Percentiles rank a stretch among this genome's conserved stretches.
Evolutionary conservation across 1,284 basidiomycete genomes (phyloP).

Genomic region (Moesziomyces sp.): DNA sequence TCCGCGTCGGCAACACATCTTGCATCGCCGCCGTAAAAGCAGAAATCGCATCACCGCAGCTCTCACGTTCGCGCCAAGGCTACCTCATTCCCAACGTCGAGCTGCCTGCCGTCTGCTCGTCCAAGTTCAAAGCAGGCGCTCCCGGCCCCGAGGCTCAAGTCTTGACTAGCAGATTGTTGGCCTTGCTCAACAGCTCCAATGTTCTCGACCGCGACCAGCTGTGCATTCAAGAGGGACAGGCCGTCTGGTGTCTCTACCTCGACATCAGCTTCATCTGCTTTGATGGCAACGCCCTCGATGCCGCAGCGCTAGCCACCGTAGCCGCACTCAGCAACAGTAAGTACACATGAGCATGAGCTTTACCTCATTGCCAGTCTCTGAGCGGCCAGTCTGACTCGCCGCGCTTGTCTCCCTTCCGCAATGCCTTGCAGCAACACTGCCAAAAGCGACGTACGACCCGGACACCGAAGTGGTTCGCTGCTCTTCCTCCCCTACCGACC

Average conservation of each 20-base stretch:
- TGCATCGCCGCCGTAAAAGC: slow-evolving; percentile 56
- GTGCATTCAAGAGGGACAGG: slow-evolving; percentile 81
- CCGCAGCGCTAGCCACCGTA: slow-evolving; percentile 85
- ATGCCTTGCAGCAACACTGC: slow-evolving; percentile 69
- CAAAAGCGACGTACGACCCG: slow-evolving; percentile 78
- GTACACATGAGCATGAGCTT: slow-evolving; percentile 60
- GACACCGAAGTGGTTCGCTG: slow-evolving; percentile 77
- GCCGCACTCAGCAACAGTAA: slow-evolving; percentile 84
- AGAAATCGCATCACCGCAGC: slow-evolving; percentile 43
- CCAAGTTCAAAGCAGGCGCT: slow-evolving; percentile 92
- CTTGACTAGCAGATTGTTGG: slow-evolving; percentile 70
- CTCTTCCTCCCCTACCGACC: slow-evolving; percentile 71
- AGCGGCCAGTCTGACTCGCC: background rate
- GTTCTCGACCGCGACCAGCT: slow-evolving; percentile 76
- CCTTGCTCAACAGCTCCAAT: slow-evolving; percentile 70
- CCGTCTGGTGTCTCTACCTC: slow-evolving; percentile 90
- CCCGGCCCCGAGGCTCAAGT: slow-evolving; percentile 70
- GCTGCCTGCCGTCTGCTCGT: slow-evolving; percentile 88
- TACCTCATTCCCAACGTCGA: slow-evolving; percentile 79
- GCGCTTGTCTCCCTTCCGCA: background rate
- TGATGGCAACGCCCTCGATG: slow-evolving; percentile 94
- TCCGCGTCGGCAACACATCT: slow-evolving; percentile 44
- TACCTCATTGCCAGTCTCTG: too few species aligned
- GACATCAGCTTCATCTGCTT: slow-evolving; percentile 96
- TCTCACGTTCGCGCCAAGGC: slow-evolving; percentile 31